phyloP scores from a whole-genome alignment of 768 basidiomycete genomes.

The Amanita molliuscula region DNA sequence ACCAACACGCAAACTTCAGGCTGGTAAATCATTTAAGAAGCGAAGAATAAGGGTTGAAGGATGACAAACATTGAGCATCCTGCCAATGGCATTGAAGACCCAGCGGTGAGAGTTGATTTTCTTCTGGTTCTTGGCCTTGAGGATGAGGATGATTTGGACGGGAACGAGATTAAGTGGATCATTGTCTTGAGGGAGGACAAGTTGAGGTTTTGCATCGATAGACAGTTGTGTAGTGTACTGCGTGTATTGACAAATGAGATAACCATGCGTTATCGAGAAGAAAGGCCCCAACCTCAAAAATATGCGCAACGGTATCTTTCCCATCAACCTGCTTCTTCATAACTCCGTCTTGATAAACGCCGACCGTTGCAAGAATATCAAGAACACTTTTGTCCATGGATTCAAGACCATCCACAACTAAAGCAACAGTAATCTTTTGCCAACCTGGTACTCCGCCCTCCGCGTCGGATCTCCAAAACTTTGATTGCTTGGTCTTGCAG shows the following conservation, averaged over 20 bases:
- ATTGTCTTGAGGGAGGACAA: conserved; percentile 82
- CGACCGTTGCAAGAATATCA: conserved; percentile 81
- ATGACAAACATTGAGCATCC: conserved; percentile 52
- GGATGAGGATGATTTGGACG: conserved; percentile 82
- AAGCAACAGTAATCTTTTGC: conserved; percentile 85
- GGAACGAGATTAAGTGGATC: conserved; percentile 91
- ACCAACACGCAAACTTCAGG: conserved; percentile 89
- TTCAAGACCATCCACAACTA: conserved; percentile 89
- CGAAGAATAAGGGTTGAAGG: background rate
- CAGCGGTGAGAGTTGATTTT: conserved; percentile 95
- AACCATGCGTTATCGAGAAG: background rate
- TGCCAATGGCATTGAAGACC: conserved; percentile 92
- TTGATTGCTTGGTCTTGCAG: conserved; percentile 90
- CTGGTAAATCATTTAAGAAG: conserved; percentile 21
- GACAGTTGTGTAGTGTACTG: conserved; percentile 96
- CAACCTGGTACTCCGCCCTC: conserved; percentile 81
- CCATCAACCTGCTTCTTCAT: conserved; percentile 90
- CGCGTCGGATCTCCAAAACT: conserved; percentile 77
- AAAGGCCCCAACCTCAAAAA: conserved; percentile 65
- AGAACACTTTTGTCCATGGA: conserved; percentile 93
- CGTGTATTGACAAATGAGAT: background rate
- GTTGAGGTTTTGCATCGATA: conserved; percentile 81
- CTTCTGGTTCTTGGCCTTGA: conserved; percentile 93
- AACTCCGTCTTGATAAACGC: conserved; percentile 90
- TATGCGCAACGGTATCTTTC: conserved; percentile 86